A percentile compares a stretch with the other conserved stretches of the same genome.
phyloP scores from a whole-genome alignment of 1,284 basidiomycete species.

The Ustilago curta region DNA sequence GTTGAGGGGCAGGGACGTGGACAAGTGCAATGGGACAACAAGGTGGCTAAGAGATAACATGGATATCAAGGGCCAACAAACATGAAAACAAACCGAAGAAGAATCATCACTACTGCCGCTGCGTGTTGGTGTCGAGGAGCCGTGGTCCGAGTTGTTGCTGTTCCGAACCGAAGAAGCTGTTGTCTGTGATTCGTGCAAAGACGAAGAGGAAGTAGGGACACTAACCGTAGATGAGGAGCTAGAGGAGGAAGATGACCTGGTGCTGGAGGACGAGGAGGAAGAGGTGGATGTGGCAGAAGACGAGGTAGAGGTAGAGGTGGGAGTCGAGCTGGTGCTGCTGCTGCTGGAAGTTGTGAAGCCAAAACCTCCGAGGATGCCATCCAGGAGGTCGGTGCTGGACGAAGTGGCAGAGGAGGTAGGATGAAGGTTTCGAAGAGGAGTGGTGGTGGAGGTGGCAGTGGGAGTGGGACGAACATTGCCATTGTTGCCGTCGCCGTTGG shows the following conservation, averaged over 20 bases:
- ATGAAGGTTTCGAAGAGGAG: constrained; percentile 22
- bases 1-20: constrained; percentile 3
- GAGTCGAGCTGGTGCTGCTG: constrained; percentile 7
- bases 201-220: constrained; percentile 26
- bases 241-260: constrained; percentile 25
- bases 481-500: background rate
- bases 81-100: constrained; percentile 31
- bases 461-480: constrained; percentile 12
- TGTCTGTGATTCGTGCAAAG: constrained; percentile 3
- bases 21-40: constrained; percentile 39
- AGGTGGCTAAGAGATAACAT: constrained; percentile 23
- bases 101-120: background rate
- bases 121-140: background rate
- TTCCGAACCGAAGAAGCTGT: constrained; percentile 15
- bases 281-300: constrained; percentile 27
- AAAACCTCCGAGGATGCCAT: background rate
- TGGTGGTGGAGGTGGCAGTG: constrained; percentile 15
- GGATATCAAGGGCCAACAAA: constrained; percentile 19
- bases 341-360: background rate
- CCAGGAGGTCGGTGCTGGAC: constrained; percentile 9
- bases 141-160: constrained; percentile 3
- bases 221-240: constrained; percentile 33
- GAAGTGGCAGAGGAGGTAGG: constrained; percentile 20
- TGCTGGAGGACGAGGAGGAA: constrained; percentile 28
- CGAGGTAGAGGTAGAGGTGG: constrained; percentile 19